Evolutionary conservation across 805 yeast genomes (phyloP), one percentile per base, ranked within the genome.

Genomic region (Ogataea glucozyma): DNA sequence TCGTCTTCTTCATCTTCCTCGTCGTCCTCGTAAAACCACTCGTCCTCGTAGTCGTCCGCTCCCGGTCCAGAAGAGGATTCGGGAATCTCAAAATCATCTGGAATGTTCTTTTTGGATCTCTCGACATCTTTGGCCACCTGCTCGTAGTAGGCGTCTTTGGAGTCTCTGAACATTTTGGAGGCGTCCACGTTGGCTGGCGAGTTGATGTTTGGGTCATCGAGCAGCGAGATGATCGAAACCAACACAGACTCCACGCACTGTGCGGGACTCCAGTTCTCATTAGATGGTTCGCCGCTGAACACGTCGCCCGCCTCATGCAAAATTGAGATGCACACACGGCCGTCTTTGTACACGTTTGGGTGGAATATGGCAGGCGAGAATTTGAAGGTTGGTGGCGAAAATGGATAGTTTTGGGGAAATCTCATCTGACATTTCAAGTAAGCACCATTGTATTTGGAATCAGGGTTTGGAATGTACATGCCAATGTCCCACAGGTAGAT

Each of bases 131-230:
- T 78, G 48, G 78, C 73, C 4, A 89, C 95, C 59, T 79, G 79
- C 57, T 76, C 80, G 62, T 79, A 78, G 68, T 88, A 91, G 34
- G 78, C 81, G 19, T 82, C 88, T 21, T 83, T 83, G 64, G 85
- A 79, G 57, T 86, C 88, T 57, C 96, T 76, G 78, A 88, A 89
- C 55, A 85, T 87, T 32, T 89, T 88, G 14, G 96, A 86, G 13
- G 98, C 98, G 64, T 91, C 98, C 38, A 91, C 90, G 64, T 91
- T 91, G 5, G 98, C 98, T 6, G 98, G 97, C 1, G 96, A 87
- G 47, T 81, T 78, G 46, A 87, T 83, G 67, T 91, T 91, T 41
- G 98, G 98, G 64, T 91, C 97, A 58, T 89, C 96, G 56, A 91
- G 75, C 40, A 91, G 74, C 7, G 97, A 88, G 14, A 91, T 85